Conservation (phyloP, 352 stramenopile genomes). For the Pythium dissotocum region DNA sequence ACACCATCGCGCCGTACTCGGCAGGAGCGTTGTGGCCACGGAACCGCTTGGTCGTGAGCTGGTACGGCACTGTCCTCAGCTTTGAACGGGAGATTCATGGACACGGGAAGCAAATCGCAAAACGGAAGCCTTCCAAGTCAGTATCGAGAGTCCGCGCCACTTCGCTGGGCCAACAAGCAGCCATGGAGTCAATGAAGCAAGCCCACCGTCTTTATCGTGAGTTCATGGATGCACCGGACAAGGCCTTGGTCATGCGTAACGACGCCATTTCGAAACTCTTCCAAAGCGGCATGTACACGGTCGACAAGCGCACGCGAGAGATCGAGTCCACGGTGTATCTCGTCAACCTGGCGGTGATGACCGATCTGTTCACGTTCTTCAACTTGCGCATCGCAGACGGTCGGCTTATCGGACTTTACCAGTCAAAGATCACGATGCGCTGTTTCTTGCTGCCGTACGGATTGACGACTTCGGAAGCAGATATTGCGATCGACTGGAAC, state of each 20-base stretch:
- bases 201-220: background rate
- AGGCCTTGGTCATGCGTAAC: background rate
- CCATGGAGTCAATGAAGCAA: background rate
- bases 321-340: slow-evolving; percentile 18
- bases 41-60: slow-evolving; percentile 18
- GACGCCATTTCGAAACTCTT: background rate
- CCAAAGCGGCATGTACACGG: slow-evolving; percentile 8
- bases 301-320: slow-evolving; percentile 2
- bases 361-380: slow-evolving; percentile 17
- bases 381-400: slow-evolving; percentile 4
- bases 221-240: background rate
- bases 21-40: slow-evolving; percentile 7
- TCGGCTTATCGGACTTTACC: slow-evolving; percentile 7
- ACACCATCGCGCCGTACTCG: slow-evolving; percentile 12
- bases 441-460: slow-evolving; percentile 12
- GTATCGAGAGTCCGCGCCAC: background rate
- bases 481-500: slow-evolving; percentile 18
- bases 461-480: background rate
- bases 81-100: background rate
- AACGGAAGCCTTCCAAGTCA: no score
- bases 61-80: slow-evolving; percentile 8
- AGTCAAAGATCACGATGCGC: slow-evolving; percentile 4
- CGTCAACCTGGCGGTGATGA: slow-evolving; percentile 26
- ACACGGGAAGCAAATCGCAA: background rate
- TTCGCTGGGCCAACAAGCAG: background rate